Percentiles rank a stretch among this genome's conserved stretches.
phyloP scores from a whole-genome alignment of 2,329 filamentous ascomycete species.

The Aureobasidium sp. region DNA sequence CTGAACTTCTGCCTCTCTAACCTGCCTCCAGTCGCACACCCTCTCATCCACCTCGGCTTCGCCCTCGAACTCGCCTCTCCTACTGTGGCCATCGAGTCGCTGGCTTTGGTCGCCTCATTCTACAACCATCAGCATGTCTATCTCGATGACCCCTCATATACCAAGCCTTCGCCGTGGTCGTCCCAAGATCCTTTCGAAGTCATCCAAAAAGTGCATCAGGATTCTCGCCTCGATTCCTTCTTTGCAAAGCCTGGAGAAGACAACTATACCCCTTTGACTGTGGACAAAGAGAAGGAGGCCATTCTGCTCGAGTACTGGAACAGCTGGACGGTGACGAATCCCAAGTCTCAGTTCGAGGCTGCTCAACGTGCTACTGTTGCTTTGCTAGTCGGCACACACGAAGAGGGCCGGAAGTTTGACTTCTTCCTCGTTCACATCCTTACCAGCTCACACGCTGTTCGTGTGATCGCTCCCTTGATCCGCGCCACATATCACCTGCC shows the following conservation, averaged over 20 bases:
- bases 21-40: slow-evolving; percentile 62
- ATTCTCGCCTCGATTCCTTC: slow-evolving; percentile 62
- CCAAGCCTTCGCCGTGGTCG: slow-evolving; percentile 53
- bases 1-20: slow-evolving; percentile 23
- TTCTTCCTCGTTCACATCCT: slow-evolving; percentile 78
- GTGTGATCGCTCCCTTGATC: slow-evolving; percentile 74
- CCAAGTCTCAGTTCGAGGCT: slow-evolving; percentile 65
- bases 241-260: slow-evolving; percentile 50
- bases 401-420: slow-evolving; percentile 56
- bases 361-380: slow-evolving; percentile 54
- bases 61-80: slow-evolving; percentile 81
- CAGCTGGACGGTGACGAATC: slow-evolving; percentile 66
- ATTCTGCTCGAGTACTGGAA: slow-evolving; percentile 85
- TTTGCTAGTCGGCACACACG: slow-evolving; percentile 53
- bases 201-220: slow-evolving; percentile 59
- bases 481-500: slow-evolving; percentile 64
- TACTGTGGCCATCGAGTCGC: slow-evolving; percentile 81
- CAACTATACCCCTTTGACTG: slow-evolving; percentile 63
- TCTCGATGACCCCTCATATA: slow-evolving; percentile 66
- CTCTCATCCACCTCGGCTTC: slow-evolving; percentile 92
- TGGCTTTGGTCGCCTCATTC: slow-evolving; percentile 59
- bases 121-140: slow-evolving; percentile 53
- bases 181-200: slow-evolving; percentile 61
- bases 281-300: slow-evolving; percentile 62
- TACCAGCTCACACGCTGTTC: slow-evolving; percentile 78